These are phyloP conservation scores for Salix suchowensis DNA, from an alignment of 345 rosid genomes.

Conservation along the genomic window DNA sequence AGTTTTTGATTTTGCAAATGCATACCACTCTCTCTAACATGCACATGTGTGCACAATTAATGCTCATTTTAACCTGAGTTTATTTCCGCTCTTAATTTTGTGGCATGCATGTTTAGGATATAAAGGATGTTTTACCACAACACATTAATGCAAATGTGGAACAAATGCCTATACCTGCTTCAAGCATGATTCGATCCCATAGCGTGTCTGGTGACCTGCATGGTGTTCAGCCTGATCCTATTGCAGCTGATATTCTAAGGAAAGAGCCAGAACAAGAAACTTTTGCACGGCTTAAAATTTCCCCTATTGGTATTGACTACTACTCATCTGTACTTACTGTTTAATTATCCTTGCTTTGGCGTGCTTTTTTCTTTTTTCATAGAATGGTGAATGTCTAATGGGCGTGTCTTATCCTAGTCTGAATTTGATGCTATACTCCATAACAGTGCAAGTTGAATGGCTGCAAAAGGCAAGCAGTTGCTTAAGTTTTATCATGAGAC, in stretches of 20 bases:
- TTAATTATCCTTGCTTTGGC: not conserved
- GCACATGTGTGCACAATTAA: not conserved
- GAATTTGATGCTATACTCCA: not conserved
- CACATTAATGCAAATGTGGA: slow-evolving; percentile 58
- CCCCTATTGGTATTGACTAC: slow-evolving; percentile 53
- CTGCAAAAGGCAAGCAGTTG: not conserved
- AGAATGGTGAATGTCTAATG: not conserved
- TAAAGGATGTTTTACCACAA: slow-evolving; percentile 28
- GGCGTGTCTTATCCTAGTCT: not conserved
- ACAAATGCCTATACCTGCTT: slow-evolving; percentile 50
- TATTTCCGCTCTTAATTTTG: slow-evolving; percentile 9
- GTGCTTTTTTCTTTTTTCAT: not conserved
- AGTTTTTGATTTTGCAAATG: slow-evolving; percentile 33
- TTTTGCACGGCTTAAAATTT: slow-evolving; percentile 74
- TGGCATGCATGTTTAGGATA: slow-evolving; percentile 30
- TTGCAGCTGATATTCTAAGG: slow-evolving; percentile 96
- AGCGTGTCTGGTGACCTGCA: slow-evolving; percentile 92
- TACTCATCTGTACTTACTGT: not conserved
- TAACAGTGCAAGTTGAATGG: not conserved
- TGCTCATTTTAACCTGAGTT: not conserved
- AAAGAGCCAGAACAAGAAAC: slow-evolving; percentile 98
- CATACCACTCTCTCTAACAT: not conserved
- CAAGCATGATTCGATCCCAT: slow-evolving; percentile 89
- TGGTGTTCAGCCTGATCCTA: slow-evolving; percentile 98
- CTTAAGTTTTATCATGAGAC: not conserved